Evolutionary conservation across 129 eudicot species (phyloP), one percentile per base, ranked within the genome.

Genomic region (Artemisia tridentata): DNA sequence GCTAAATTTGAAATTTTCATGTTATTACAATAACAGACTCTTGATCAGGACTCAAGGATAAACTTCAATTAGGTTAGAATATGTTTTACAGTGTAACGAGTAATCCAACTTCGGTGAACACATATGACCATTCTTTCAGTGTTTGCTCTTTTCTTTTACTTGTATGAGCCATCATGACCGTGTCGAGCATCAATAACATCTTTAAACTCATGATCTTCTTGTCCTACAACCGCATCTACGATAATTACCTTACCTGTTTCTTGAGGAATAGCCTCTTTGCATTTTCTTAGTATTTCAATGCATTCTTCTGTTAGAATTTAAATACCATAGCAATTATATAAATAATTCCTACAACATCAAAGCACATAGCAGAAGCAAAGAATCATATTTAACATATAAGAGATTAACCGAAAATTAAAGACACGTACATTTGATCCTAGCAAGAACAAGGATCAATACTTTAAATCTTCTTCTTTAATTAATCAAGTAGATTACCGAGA

Each of bases 111-210:
- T 75, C 60, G 7, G 20, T 23, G 25, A 23, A 23, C 25, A 23
- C 25, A 23, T 23, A 23, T 1, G 25, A 23, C 25, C 25, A 23
- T 23, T 23, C 25, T 23, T 23, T 23, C 2, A 23, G 25, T 23
- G 1, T 23, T 23, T 1, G 25, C 2, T 45, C 95, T 53, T 84
- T 88, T 15, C 90, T 84, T 5, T 62, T 82, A 9, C 13, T 31
- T 18, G 89, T 87, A 12, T 82, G 90, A 34, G 87, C 86, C 86
- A 87, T 69, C 95, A 87, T 84, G 56, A 78, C 80, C 88, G 82
- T 84, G 55, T 87, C 95, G 3, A 82, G 55, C 87, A 80, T 74
- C 72, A 87, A 80, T 13, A 75, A 75, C 85, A 53, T 80, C 85
- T 43, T 80, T 73, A n/a, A 79, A 78, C 75, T 78, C 19, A 20